Percentiles rank a stretch among this genome's conserved stretches.
Evolutionary conservation across 805 yeast genomes (phyloP).

Genomic region (Candida sanyiensis): DNA sequence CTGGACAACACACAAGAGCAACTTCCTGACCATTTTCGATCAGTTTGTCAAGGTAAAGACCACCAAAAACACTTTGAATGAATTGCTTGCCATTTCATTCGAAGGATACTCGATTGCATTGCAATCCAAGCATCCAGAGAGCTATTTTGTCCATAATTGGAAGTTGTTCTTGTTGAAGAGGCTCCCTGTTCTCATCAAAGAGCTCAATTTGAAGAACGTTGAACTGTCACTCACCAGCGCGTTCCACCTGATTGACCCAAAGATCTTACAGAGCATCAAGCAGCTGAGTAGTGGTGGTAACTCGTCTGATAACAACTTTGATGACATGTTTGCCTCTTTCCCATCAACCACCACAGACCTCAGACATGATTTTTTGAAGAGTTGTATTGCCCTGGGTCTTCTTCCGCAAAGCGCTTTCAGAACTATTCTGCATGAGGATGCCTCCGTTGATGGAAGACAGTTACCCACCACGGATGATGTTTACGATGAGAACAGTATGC

Average conservation of each 20-base stretch:
- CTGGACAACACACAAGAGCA: slow-evolving; percentile 29
- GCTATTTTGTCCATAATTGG: slow-evolving; percentile 37
- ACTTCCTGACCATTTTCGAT: slow-evolving; percentile 30
- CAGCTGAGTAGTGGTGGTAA: slow-evolving; percentile 14
- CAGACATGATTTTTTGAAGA: slow-evolving; percentile 45
- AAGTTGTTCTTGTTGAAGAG: slow-evolving; percentile 39
- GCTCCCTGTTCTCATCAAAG: slow-evolving; percentile 39
- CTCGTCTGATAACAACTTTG: slow-evolving; percentile 24
- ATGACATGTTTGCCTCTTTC: slow-evolving; percentile 47
- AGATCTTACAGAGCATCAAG: slow-evolving; percentile 27
- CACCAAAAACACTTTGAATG: slow-evolving; percentile 27
- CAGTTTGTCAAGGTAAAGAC: slow-evolving; percentile 29
- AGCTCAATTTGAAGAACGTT: slow-evolving; percentile 26
- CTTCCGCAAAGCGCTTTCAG: slow-evolving; percentile 31
- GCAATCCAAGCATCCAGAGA: slow-evolving; percentile 30
- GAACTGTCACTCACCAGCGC: slow-evolving; percentile 27
- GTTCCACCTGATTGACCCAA: slow-evolving; percentile 30
- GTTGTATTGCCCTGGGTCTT: slow-evolving; percentile 36
- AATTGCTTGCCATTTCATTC: slow-evolving; percentile 39
- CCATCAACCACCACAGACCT: slow-evolving; percentile 42
- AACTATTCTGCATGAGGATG: slow-evolving; percentile 34
- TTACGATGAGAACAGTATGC: slow-evolving; percentile 29
- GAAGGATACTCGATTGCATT: slow-evolving; percentile 36
- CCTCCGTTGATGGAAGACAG: slow-evolving; percentile 31
- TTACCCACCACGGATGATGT: slow-evolving; percentile 30